phyloP scores from a whole-genome alignment of 768 basidiomycete species.

The Tulasnella sp. region DNA sequence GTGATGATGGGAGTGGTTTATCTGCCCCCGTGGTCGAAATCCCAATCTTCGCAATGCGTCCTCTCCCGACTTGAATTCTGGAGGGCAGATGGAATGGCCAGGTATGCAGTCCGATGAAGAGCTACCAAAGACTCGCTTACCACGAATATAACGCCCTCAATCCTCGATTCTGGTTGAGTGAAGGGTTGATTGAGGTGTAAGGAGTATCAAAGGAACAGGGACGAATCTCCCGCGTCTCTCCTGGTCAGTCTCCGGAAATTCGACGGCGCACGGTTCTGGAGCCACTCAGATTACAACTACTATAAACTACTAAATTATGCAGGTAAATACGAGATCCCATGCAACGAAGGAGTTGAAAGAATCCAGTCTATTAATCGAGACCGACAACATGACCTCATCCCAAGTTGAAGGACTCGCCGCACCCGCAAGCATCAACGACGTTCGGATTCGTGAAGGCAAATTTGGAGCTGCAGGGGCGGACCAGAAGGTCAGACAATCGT shows the following conservation, averaged over 20 bases:
- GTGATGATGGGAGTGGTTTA: not conserved
- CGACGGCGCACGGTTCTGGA: not conserved
- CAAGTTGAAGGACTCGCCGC: constrained; percentile 79
- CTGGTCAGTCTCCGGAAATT: not conserved
- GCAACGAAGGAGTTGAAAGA: not conserved
- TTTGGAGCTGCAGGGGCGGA: constrained; percentile 53
- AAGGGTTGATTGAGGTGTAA: not conserved
- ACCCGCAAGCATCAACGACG: constrained; percentile 91
- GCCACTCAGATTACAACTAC: constrained; percentile 4
- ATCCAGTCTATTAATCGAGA: not conserved
- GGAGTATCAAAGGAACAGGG: not conserved
- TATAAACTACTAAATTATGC: constrained; percentile 9
- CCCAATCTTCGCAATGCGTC: not conserved
- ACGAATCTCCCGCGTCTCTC: not conserved
- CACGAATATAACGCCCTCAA: not conserved
- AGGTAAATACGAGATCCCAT: not conserved
- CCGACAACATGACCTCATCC: not conserved
- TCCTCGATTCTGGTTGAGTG: not conserved
- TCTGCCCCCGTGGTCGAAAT: not conserved
- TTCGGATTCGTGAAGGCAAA: constrained; percentile 88
- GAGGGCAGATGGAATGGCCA: not conserved
- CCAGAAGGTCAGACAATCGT: not conserved
- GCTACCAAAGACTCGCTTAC: not conserved
- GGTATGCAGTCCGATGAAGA: not conserved
- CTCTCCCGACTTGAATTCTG: not conserved